These are phyloP conservation scores for Mortierella sp. DNA, from an alignment of 371 early-diverging fungal genomes.

Conservation along the genomic window DNA sequence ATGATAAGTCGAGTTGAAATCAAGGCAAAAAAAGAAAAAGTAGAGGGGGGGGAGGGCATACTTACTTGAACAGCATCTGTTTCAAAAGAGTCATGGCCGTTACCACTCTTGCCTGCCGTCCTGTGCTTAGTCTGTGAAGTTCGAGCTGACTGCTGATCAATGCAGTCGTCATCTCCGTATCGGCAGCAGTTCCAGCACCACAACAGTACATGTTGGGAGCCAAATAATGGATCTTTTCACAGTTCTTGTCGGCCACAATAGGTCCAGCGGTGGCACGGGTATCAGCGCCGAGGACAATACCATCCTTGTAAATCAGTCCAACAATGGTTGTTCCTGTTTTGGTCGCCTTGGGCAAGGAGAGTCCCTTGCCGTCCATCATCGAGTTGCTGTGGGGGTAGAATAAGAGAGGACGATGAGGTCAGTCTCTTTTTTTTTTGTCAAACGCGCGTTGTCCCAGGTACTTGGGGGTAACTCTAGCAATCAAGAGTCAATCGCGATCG, in stretches of 20 bases:
- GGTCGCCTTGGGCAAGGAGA: slow-evolving; percentile 85
- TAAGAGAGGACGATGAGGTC: not conserved
- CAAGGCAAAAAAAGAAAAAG: not conserved
- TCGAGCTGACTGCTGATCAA: slow-evolving; percentile 95
- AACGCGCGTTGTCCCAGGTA: not conserved
- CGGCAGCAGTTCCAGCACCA: slow-evolving; percentile 99
- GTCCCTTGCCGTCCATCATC: slow-evolving; percentile 81
- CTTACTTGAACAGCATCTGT: slow-evolving; percentile 93
- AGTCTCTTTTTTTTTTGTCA: not conserved
- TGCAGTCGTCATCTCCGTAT: slow-evolving; percentile 96
- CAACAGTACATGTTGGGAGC: slow-evolving; percentile 99
- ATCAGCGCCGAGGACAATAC: slow-evolving; percentile 99
- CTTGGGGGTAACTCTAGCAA: not conserved
- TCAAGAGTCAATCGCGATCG: not conserved
- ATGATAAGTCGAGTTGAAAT: no score
- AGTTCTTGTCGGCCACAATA: slow-evolving; percentile 99
- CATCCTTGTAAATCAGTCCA: slow-evolving; percentile 96
- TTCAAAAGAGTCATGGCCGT: slow-evolving; percentile 97
- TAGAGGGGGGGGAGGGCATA: not conserved
- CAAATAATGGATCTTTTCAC: slow-evolving; percentile 98
- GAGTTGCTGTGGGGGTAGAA: slow-evolving; percentile 67
- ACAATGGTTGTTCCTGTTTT: slow-evolving; percentile 99
- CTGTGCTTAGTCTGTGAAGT: slow-evolving; percentile 91
- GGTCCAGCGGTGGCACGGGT: slow-evolving; percentile 99
- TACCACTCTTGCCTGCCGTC: slow-evolving; percentile 88